phyloP scores from a whole-genome alignment of 1,284 basidiomycete species.

The Sparassis latifolia region DNA sequence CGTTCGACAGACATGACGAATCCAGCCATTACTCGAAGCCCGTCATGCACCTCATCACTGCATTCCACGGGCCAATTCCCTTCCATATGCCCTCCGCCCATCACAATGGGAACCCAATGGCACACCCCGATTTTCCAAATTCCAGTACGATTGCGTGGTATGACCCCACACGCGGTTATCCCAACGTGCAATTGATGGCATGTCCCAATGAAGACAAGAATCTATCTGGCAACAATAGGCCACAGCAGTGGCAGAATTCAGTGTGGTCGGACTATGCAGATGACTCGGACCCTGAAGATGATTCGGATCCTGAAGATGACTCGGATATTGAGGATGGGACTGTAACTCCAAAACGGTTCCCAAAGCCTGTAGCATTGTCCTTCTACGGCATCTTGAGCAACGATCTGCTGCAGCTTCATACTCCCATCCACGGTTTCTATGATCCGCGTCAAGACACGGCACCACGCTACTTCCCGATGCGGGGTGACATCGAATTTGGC shows the following conservation, averaged over 20 bases:
- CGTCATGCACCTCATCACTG: not conserved
- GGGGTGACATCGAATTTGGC: not conserved
- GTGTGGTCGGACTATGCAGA: not conserved
- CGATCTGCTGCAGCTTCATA: not conserved
- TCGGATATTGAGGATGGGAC: not conserved
- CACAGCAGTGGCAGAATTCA: not conserved
- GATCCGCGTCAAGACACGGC: not conserved
- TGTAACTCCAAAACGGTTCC: too few species aligned
- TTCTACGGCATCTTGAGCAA: not conserved
- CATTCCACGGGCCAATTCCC: not conserved
- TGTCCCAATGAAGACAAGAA: not conserved
- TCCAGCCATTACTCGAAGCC: not conserved
- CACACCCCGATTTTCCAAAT: conserved; percentile 1
- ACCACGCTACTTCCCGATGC: conserved; percentile 4
- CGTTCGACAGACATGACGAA: not conserved
- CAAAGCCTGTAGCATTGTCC: not conserved
- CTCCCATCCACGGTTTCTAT: not conserved
- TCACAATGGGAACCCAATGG: not conserved
- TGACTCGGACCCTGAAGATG: not conserved
- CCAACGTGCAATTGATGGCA: not conserved
- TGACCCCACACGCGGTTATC: not conserved
- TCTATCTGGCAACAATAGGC: not conserved
- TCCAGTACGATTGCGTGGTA: not conserved
- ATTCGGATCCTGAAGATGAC: not conserved
- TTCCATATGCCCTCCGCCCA: not conserved